phyloP scores from a whole-genome alignment of 2,329 filamentous ascomycete genomes.

The Scedosporium apiospermum region DNA sequence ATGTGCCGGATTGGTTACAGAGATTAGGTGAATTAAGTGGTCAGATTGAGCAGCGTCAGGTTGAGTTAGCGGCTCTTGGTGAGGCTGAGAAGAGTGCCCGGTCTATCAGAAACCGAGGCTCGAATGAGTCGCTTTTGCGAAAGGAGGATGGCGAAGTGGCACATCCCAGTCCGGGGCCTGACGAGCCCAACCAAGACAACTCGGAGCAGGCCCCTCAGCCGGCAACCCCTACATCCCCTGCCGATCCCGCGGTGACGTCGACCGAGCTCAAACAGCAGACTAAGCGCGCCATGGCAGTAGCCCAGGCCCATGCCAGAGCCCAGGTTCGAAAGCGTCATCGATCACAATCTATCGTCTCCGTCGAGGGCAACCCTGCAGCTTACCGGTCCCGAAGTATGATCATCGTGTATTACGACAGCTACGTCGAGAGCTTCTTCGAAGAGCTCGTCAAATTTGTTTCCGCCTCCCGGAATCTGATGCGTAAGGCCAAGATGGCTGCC shows the following conservation, averaged over 20 bases:
- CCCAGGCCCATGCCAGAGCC: slow-evolving; percentile 35
- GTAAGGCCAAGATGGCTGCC: slow-evolving; percentile 79
- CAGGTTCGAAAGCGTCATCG: slow-evolving; percentile 40
- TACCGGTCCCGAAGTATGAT: slow-evolving; percentile 67
- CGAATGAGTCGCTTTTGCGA: slow-evolving; percentile 43
- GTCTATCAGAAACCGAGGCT: slow-evolving; percentile 41
- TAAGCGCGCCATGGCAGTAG: slow-evolving; percentile 33
- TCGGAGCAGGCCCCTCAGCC: slow-evolving; percentile 10
- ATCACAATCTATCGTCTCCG: slow-evolving; percentile 42
- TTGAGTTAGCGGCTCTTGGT: slow-evolving; percentile 44
- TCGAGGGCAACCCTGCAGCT: slow-evolving; percentile 36
- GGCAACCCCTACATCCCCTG: background rate
- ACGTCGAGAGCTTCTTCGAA: slow-evolving; percentile 76
- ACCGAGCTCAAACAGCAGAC: slow-evolving; percentile 29
- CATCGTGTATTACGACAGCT: slow-evolving; percentile 86
- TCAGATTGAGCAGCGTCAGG: slow-evolving; percentile 52
- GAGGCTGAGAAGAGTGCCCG: slow-evolving; percentile 16
- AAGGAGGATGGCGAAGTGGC: slow-evolving; percentile 30
- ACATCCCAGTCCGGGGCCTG: slow-evolving; percentile 6
- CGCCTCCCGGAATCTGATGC: slow-evolving; percentile 69
- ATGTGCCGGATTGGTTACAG: slow-evolving; percentile 50
- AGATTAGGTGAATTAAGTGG: slow-evolving; percentile 50
- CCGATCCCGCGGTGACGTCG: slow-evolving; percentile 12
- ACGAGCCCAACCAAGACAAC: slow-evolving; percentile 3
- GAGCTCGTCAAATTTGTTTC: slow-evolving; percentile 74